These are phyloP conservation scores for Starmerella khaoyaiensis DNA, from an alignment of 805 yeast genomes.

Conservation along the genomic window DNA sequence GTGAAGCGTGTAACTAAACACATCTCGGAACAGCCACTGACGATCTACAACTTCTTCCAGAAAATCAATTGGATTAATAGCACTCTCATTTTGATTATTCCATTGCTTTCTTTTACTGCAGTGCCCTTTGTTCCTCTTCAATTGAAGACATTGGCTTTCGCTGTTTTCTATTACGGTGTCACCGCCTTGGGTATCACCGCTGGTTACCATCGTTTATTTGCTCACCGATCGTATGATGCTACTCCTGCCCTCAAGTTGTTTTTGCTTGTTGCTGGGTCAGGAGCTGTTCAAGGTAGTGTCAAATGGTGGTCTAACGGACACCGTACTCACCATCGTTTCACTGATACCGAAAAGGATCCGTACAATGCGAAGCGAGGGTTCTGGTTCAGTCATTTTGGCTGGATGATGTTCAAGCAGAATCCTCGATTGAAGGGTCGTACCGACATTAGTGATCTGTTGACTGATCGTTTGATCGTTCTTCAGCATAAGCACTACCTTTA, in stretches of 20 bases:
- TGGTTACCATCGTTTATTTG: conserved; percentile 69
- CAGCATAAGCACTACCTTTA: conserved; percentile 61
- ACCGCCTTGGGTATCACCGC: conserved; percentile 67
- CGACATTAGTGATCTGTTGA: conserved; percentile 52
- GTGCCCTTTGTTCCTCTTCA: conserved; percentile 37
- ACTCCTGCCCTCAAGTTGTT: conserved; percentile 34
- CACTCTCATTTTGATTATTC: conserved; percentile 42
- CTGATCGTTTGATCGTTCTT: conserved; percentile 43
- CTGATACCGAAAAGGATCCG: conserved; percentile 84
- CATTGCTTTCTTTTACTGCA: conserved; percentile 35
- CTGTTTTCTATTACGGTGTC: conserved; percentile 41
- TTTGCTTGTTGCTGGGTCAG: conserved; percentile 51
- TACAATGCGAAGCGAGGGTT: conserved; percentile 72
- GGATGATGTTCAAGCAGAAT: conserved; percentile 63
- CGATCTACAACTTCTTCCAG: conserved; percentile 54
- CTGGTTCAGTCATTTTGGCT: conserved; percentile 74
- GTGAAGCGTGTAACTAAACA: conserved; percentile 30
- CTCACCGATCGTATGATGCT: conserved; percentile 48
- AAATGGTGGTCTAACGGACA: conserved; percentile 75
- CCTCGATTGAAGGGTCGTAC: conserved; percentile 51
- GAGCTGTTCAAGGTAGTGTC: conserved; percentile 64
- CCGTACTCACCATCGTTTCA: conserved; percentile 78
- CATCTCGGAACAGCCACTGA: conserved; percentile 63
- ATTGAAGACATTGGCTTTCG: conserved; percentile 40
- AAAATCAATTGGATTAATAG: conserved; percentile 68